Conservation (phyloP, 257 asterid species). For the Apocynum venetum region DNA sequence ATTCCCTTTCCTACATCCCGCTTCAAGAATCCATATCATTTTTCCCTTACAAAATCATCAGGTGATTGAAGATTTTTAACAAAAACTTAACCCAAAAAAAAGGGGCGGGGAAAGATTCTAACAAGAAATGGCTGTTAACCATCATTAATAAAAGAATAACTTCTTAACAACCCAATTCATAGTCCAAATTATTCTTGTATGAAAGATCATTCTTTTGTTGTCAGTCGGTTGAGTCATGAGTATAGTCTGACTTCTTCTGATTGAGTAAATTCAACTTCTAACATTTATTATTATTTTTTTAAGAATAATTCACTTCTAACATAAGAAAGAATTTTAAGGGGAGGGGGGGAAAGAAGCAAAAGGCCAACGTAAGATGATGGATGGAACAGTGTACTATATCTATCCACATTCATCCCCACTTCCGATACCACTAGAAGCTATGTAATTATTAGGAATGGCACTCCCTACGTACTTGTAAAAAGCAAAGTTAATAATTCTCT, state of each 20-base stretch:
- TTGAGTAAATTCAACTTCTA: background rate
- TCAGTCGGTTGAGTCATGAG: background rate
- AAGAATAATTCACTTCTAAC: background rate
- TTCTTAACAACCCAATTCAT: background rate
- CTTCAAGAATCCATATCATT: too few relatives aligned
- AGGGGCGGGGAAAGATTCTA: too few relatives aligned
- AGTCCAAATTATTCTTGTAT: too few relatives aligned
- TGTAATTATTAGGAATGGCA: slow-evolving; percentile 11
- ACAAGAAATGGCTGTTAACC: too few relatives aligned
- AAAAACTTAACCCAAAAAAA: too few relatives aligned
- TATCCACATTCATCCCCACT: slow-evolving; percentile 26
- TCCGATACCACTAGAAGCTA: slow-evolving; percentile 14
- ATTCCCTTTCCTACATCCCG: too few relatives aligned
- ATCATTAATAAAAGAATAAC: too few relatives aligned
- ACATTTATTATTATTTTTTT: background rate
- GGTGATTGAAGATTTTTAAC: too few relatives aligned
- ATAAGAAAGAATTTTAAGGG: background rate
- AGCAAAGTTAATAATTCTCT: background rate
- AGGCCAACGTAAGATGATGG: slow-evolving; percentile 3
- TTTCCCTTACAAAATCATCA: too few relatives aligned
- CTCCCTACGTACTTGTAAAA: background rate
- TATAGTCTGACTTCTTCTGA: background rate
- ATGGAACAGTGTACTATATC: slow-evolving; percentile 18
- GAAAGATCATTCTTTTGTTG: background rate
- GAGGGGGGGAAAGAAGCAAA: background rate